Evolutionary conservation across 345 rosid genomes (phyloP), one percentile per base, ranked within the genome.

Genomic region (Melastoma malabathricum): DNA sequence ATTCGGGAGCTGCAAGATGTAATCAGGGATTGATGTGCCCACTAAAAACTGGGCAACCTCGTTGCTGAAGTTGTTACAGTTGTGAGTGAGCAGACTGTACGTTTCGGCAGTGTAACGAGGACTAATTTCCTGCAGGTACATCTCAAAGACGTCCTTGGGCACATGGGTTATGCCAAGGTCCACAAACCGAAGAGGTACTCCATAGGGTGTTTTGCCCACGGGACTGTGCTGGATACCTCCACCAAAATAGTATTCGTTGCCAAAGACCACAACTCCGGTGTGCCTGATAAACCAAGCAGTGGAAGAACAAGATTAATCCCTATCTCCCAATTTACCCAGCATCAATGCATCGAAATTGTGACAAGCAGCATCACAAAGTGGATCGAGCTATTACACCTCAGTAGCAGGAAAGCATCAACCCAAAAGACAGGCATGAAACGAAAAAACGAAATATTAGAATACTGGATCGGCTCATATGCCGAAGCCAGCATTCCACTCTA

Each of bases 41-140:
- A 88, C 99, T 64, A 92, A 63, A 81, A 92, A 92, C 65, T 88
- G 96, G 23, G 89, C 68, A 54, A 92, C 82, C 69, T 92, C 99
- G 44, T 83, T 82, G 71, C 82, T 83, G 64, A 92, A 92, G 72
- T 84, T 88, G 72, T 92, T 92, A 61, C 97, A 92, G 52, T 92
- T 92, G 75, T 92, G 95, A 46, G 82, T 63, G 1, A 87, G 86
- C 58, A 92, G 62, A 57, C 76, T 82, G 67, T 92, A 92, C 2
- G 83, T 74, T 50, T 76, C 99, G 10, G 86, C 90, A 0, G 97
- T 77, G 66, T 84, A 92, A 10, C 97, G 89, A 20, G 95, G 84
- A 52, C 82, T 72, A 19, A 92, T 92, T 59, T 92, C 95, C 48
- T 77, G 74, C 71, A 92, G 67, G 65, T 84, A 92, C 76, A 72